Evolutionary conservation across 176 grass and related monocot genomes (phyloP), one percentile per base, ranked within the genome.

Genomic region (Phoenix roebelenii): DNA sequence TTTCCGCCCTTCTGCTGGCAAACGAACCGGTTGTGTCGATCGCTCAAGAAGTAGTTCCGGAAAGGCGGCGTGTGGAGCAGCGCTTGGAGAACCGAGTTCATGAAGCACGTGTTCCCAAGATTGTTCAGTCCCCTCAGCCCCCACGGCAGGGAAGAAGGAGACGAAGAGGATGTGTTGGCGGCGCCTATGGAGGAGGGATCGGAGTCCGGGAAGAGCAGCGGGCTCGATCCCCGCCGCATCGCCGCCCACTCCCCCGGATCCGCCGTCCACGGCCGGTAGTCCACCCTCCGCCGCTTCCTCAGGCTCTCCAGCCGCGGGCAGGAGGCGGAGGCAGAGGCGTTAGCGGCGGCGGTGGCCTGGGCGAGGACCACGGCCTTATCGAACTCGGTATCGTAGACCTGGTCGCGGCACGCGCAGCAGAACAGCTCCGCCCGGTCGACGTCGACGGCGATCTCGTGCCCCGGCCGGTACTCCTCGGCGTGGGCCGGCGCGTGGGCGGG

Each of bases 1-100:
- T 84, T 80, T 12, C 10, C 9, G 63, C 72, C 78, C 56, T 76
- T 80, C 30, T 69, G 84, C 58, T 77, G 81, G 59, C 93, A 97
- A 16, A 88, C 74, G 61, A 85, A 82, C 4, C 81, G 72, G 49
- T 97, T 92, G 70, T 97, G 93, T 0, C 93, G 86, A 73, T 97
- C 87, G 64, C 73, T 80, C 7, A 97, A 78, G 75, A 97, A 97
- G 73, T 83, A 97, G 66, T 97, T 97, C 3, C 84, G 70, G 32
- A 97, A 72, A 57, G 87, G 87, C 59, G 93, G 84, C 20, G 87
- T 82, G 61, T 98, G 93, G 7, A 98, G 87, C 7, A 98, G 81
- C 6, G 84, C 84, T 65, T 98, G 93, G 18, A 98, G 77, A 49
- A 98, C 87, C 49, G 87, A 98, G 93, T 98, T 98, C 84, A 98